Conservation (phyloP, 208 protist species). For the Vickermania ingenoplastis region DNA sequence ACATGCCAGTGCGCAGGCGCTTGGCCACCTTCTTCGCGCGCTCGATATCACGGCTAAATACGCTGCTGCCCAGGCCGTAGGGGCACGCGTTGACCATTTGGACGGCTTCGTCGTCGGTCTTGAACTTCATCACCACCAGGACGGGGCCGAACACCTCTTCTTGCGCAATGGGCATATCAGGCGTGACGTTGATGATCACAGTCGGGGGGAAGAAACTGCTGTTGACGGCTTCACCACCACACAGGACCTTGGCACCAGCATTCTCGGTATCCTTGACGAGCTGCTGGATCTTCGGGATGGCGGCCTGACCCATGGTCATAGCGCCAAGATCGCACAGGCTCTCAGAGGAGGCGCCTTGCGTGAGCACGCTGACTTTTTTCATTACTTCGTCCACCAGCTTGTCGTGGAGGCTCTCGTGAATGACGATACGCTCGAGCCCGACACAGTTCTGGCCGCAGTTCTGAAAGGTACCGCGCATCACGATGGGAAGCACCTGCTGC, state of each 20-base stretch:
- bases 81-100: slow-evolving; percentile 80
- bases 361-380: slow-evolving; percentile 40
- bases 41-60: slow-evolving; percentile 72
- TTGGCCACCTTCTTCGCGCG: slow-evolving; percentile 79
- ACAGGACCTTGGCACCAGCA: slow-evolving; percentile 79
- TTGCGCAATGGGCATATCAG: slow-evolving; percentile 81
- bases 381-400: slow-evolving; percentile 55
- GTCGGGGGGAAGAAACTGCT: slow-evolving; percentile 88
- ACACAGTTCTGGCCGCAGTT: slow-evolving; percentile 94
- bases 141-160: slow-evolving; percentile 94
- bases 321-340: slow-evolving; percentile 81
- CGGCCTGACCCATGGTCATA: slow-evolving; percentile 89
- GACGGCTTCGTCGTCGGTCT: slow-evolving; percentile 78
- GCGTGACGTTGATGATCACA: slow-evolving; percentile 83
- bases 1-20: slow-evolving; percentile 82
- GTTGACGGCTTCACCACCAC: slow-evolving; percentile 61
- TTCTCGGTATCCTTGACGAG: slow-evolving; percentile 85
- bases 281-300: slow-evolving; percentile 86
- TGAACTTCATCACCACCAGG: slow-evolving; percentile 85
- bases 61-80: slow-evolving; percentile 87
- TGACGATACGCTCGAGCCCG: slow-evolving; percentile 76
- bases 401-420: slow-evolving; percentile 87
- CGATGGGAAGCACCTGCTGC: slow-evolving; percentile 77
- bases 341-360: slow-evolving; percentile 76
- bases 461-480: slow-evolving; percentile 87